These are phyloP conservation scores for Sporisorium scitamineum DNA, from an alignment of 1,284 basidiomycete species.

Conservation along the genomic window DNA sequence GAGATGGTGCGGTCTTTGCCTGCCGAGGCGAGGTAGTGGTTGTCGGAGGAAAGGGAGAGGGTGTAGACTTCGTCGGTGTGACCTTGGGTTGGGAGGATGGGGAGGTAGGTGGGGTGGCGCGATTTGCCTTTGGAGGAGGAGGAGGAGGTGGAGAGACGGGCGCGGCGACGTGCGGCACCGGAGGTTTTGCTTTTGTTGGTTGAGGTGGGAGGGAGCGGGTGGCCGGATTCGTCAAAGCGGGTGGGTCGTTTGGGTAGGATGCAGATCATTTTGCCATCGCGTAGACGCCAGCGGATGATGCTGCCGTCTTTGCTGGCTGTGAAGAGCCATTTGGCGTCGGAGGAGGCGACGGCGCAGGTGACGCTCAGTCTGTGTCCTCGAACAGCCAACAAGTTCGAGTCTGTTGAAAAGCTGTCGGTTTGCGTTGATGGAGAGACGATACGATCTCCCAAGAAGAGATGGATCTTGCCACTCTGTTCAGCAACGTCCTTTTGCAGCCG, in stretches of 20 bases:
- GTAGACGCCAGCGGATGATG: constrained; percentile 63
- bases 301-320: constrained; percentile 63
- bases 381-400: constrained; percentile 71
- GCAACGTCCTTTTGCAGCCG: constrained; percentile 75
- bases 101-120: constrained; percentile 26
- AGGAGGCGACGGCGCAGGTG: constrained; percentile 80
- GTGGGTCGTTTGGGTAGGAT: constrained; percentile 38
- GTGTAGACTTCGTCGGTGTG: constrained; percentile 88
- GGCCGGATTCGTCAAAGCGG: constrained; percentile 11
- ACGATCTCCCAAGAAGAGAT: constrained; percentile 75
- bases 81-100: constrained; percentile 73
- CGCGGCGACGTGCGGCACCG: constrained; percentile 51
- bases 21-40: constrained; percentile 84
- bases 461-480: constrained; percentile 74
- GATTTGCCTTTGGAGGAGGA: constrained; percentile 2
- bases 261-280: constrained; percentile 62
- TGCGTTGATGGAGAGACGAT: constrained; percentile 53
- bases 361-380: constrained; percentile 81
- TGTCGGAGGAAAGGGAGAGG: constrained; percentile 86
- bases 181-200: constrained; percentile 25
- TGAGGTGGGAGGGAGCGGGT: constrained; percentile 8
- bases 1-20: constrained; percentile 79
- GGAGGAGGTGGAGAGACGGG: constrained; percentile 11
- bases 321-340: constrained; percentile 76
- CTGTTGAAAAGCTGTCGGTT: too few species aligned